Conservation (phyloP, 805 yeast genomes). For the Saccharomyces mikatae region DNA sequence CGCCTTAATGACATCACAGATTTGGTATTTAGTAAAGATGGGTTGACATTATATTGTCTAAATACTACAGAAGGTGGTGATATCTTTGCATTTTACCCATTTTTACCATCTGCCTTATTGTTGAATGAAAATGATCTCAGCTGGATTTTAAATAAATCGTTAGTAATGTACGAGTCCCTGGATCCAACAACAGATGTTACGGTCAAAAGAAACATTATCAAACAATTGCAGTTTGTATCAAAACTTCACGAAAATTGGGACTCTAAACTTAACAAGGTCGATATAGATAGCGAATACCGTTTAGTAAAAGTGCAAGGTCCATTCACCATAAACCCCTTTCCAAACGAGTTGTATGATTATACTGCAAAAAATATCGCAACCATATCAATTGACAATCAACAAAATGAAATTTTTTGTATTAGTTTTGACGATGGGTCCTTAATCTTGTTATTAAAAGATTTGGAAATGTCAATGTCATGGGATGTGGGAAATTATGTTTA, state of each 20-base stretch:
- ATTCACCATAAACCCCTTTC: conserved; percentile 44
- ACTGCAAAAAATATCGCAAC: conserved; percentile 33
- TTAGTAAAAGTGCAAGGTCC: conserved; percentile 42
- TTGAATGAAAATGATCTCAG: conserved; percentile 26
- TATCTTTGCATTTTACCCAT: conserved; percentile 56
- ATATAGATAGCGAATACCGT: conserved; percentile 16
- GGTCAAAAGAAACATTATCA: conserved; percentile 21
- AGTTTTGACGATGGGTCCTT: conserved; percentile 27
- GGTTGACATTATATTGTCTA: conserved; percentile 45
- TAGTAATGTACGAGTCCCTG: conserved; percentile 19
- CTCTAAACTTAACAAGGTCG: conserved; percentile 4
- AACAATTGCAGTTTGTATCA: conserved; percentile 33
- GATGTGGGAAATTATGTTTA: conserved; percentile 16
- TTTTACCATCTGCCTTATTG: conserved; percentile 36
- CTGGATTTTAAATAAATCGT: conserved; percentile 19
- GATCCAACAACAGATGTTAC: conserved; percentile 9
- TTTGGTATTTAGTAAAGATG: conserved; percentile 32
- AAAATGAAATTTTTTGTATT: conserved; percentile 21
- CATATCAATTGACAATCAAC: conserved; percentile 16
- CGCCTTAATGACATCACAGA: conserved; percentile 16
- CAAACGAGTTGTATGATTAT: conserved; percentile 42
- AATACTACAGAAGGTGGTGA: conserved; percentile 45
- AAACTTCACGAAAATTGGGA: conserved; percentile 24
- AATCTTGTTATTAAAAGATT: conserved; percentile 27
- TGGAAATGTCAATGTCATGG: conserved; percentile 34